Conservation (phyloP, 2,329 filamentous ascomycete species). For the Trichoderma guizhouense region DNA sequence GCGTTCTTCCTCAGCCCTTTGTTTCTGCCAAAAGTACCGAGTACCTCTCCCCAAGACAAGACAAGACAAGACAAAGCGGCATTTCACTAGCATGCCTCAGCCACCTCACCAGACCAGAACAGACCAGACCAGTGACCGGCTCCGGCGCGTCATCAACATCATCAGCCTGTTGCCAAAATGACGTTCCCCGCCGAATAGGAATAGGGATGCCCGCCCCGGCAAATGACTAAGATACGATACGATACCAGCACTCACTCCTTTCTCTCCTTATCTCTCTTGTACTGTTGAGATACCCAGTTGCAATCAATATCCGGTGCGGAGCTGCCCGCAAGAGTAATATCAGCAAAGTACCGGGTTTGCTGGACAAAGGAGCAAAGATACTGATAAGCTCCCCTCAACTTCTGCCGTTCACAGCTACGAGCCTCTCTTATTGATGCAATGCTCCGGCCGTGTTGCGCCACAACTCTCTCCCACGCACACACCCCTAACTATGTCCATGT, state of each 20-base stretch:
- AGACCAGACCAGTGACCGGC: constrained; percentile 14
- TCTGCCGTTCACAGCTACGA: neutral
- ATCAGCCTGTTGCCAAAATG: constrained; percentile 15
- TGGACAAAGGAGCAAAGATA: neutral
- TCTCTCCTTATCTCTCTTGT: neutral
- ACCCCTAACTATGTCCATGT: neutral
- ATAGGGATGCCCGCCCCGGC: neutral
- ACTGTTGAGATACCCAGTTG: neutral
- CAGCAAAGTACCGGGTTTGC: neutral
- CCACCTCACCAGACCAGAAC: constrained; percentile 16
- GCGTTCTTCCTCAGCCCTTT: neutral
- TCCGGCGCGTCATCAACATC: constrained; percentile 19
- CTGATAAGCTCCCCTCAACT: neutral
- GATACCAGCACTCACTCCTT: neutral
- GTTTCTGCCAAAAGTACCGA: neutral
- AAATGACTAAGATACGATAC: neutral
- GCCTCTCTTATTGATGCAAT: neutral
- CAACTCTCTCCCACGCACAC: constrained; percentile 1
- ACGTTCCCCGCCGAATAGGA: constrained; percentile 15
- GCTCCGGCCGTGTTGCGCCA: constrained; percentile 9
- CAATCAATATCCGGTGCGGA: neutral
- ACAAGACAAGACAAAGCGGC: neutral
- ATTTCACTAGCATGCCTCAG: constrained; percentile 1
- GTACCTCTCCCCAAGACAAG: neutral
- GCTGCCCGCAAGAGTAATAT: neutral